Evolutionary conservation across 192 early-diverging fungal genomes (phyloP).

Genomic region (Coemansia guatemalensis): DNA sequence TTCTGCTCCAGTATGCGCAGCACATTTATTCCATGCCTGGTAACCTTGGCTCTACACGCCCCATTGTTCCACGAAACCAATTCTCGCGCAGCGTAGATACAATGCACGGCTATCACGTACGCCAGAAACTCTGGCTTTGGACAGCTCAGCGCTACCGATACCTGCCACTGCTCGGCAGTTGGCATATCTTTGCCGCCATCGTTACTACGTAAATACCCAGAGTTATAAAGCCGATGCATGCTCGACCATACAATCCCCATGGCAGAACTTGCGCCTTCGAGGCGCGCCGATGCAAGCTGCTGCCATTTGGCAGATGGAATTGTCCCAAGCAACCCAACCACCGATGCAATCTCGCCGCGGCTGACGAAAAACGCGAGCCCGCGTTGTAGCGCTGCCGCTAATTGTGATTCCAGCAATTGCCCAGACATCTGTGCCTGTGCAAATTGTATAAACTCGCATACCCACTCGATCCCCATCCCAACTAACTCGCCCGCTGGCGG

Average conservation of each 20-base stretch:
- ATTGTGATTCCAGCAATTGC: conserved; percentile 21
- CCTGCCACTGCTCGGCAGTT: conserved; percentile 20
- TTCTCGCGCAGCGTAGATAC: conserved; percentile 14
- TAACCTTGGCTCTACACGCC: conserved; percentile 4
- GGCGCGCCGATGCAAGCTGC: conserved; percentile 11
- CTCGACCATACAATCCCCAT: conserved; percentile 28
- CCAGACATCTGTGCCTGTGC: conserved; percentile 8
- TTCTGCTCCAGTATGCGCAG: conserved; percentile 20
- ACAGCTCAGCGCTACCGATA: conserved; percentile 26
- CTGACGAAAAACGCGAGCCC: conserved; percentile 6
- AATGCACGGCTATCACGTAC: conserved; percentile 20
- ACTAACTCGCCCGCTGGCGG: not conserved
- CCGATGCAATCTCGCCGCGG: not conserved
- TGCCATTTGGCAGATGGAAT: conserved; percentile 25
- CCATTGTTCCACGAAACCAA: conserved; percentile 3
- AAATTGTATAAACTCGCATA: conserved; percentile 31
- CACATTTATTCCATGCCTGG: conserved; percentile 16
- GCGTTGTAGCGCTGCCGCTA: conserved; percentile 18
- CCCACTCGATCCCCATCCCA: conserved; percentile 19
- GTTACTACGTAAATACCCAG: not conserved
- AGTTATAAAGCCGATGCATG: conserved; percentile 6
- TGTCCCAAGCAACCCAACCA: conserved; percentile 2
- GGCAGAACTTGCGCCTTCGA: conserved; percentile 8
- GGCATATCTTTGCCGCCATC: not conserved
- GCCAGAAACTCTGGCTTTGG: conserved; percentile 26